Percentiles rank a stretch among this genome's conserved stretches.
Evolutionary conservation across 2,329 filamentous ascomycete species (phyloP).

Genomic region (Phoma sp.): DNA sequence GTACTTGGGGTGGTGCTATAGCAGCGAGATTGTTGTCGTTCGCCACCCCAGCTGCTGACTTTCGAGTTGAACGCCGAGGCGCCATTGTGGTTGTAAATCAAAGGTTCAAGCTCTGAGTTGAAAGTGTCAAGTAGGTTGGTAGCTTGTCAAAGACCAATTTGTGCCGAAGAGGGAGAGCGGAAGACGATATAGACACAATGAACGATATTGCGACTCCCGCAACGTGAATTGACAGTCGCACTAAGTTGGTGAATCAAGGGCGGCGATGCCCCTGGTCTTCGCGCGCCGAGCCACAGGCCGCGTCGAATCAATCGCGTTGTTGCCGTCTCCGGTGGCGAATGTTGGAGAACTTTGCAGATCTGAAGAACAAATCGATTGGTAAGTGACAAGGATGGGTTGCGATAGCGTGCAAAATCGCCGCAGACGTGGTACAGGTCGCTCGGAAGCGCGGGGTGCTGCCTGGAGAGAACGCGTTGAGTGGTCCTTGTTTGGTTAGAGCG

Average conservation of each 20-base stretch:
- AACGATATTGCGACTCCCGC: constrained; percentile 1
- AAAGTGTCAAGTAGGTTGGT: neutral
- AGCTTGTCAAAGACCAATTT: neutral
- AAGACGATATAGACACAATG: neutral
- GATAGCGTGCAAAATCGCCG: constrained; percentile 4
- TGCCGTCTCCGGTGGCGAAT: constrained; percentile 39
- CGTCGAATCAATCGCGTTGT: constrained; percentile 37
- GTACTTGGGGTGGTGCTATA: neutral
- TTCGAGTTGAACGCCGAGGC: constrained; percentile 36
- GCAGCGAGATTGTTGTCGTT: constrained; percentile 9
- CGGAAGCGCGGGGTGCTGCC: constrained; percentile 6
- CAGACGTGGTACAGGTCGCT: neutral
- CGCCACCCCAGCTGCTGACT: constrained; percentile 25
- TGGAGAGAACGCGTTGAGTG: constrained; percentile 4
- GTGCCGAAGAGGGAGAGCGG: neutral
- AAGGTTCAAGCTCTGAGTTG: neutral
- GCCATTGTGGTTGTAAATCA: constrained; percentile 24
- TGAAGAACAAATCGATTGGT: constrained; percentile 2
- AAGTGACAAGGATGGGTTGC: neutral
- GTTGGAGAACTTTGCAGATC: constrained; percentile 13
- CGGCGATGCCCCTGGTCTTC: constrained; percentile 29
- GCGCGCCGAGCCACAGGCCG: constrained; percentile 28
- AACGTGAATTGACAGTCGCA: constrained; percentile 14
- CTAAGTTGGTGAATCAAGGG: constrained; percentile 29
- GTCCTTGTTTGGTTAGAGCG: neutral